These are phyloP conservation scores for Babesia gibsoni DNA, from an alignment of 169 alveolate species.

Conservation along the genomic window DNA sequence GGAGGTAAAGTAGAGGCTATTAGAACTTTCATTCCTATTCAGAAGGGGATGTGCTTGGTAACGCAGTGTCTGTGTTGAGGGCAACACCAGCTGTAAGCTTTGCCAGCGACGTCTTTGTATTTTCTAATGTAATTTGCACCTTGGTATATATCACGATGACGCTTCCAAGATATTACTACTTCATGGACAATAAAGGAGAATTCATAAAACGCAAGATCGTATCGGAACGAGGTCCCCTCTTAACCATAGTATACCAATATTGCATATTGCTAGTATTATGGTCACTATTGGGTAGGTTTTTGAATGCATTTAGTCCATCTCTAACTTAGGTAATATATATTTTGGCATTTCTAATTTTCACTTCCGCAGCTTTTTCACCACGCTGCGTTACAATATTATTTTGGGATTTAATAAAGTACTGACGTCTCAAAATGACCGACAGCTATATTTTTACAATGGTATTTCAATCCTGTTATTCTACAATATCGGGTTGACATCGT, in stretches of 20 bases:
- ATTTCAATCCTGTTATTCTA: slow-evolving; percentile 11
- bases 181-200: slow-evolving; percentile 17
- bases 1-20: neutral
- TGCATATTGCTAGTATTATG: slow-evolving; percentile 4
- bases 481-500: slow-evolving; percentile 18
- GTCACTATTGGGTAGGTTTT: slow-evolving; percentile 41
- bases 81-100: neutral
- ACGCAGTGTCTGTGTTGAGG: neutral
- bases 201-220: neutral
- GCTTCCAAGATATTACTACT: slow-evolving; percentile 17
- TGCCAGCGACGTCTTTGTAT: neutral
- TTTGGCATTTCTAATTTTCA: neutral
- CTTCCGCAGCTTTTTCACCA: neutral
- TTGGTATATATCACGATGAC: neutral
- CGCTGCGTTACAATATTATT: slow-evolving; percentile 18
- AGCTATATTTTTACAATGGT: slow-evolving; percentile 6
- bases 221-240: neutral
- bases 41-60: neutral
- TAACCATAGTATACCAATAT: slow-evolving; percentile 16
- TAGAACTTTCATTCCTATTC: neutral
- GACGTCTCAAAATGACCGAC: neutral
- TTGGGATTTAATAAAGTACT: slow-evolving; percentile 20
- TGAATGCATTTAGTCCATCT: neutral
- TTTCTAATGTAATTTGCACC: neutral
- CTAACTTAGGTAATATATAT: neutral